Evolutionary conservation across 2,329 filamentous ascomycete species (phyloP), one percentile per base, ranked within the genome.

Genomic region (Ascochyta fabae): DNA sequence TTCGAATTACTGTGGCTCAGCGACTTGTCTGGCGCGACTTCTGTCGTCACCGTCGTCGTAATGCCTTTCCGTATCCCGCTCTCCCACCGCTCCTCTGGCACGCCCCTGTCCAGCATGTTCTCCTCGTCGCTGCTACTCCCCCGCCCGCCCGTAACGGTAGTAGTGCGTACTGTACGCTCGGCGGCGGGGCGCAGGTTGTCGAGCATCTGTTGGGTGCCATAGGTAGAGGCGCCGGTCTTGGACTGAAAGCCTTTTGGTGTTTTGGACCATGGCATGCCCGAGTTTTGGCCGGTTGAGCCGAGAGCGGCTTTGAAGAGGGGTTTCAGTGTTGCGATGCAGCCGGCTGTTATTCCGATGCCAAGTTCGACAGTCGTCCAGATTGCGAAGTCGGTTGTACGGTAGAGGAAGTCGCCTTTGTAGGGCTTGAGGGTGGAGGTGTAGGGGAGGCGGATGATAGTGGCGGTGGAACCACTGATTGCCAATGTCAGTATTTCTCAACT

Each of bases 381-480:
- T 23, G 69, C 68, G 29, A 72, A 71, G 47, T 72, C 65, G 16
- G 62, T 64, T 2, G 69, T 72, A 29, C 61, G 59, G 34, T 67
- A 69, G 40, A 72, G 69, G 41, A 72, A 72, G 38, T 72, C 68
- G n/a, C 64, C 64, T 38, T 68, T 66, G 51, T 68, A 68, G 13
- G 55, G 60, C 34, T 62, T 56, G 46, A 72, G 61, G 3, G 65
- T 58, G 3, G 45, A 57, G 15, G 69, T 67, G 47, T 71, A 72
- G 4, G 69, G 67, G 8, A 68, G 59, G 42, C 69, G 66, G 33
- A 70, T 67, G 27, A 72, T 64, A 10, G 69, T 67, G 44, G 68
- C 69, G 29, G 68, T 69, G 3, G 68, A 84, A 24, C 84, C 69
- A 56, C 68, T 71, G 36, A 8, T 41, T 31, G 46, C 6, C 6